Evolutionary conservation across 441 rosid genomes (phyloP).

Genomic region (Gossypium lobatum): DNA sequence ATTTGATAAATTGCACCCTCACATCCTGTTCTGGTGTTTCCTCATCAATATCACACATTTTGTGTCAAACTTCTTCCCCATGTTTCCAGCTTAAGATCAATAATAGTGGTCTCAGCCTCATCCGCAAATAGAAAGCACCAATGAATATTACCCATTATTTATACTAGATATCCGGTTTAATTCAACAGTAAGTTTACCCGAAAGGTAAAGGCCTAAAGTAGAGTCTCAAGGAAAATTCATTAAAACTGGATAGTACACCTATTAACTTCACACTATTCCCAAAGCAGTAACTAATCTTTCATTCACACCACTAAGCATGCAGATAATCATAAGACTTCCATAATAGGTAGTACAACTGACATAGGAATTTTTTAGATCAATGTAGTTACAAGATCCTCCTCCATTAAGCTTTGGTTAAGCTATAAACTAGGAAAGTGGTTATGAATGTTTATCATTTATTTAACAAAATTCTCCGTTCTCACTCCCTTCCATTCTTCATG

Average conservation of each 20-base stretch:
- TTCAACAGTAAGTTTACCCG: neutral
- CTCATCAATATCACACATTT: neutral
- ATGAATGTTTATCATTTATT: neutral
- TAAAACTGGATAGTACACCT: neutral
- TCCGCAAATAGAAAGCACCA: neutral
- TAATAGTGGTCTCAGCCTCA: neutral
- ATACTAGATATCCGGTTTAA: neutral
- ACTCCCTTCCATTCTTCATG: neutral
- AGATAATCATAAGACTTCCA: neutral
- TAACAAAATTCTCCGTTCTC: neutral
- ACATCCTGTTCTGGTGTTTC: neutral
- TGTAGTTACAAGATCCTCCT: neutral
- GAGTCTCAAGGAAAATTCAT: neutral
- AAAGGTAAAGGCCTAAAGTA: neutral
- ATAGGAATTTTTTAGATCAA: neutral
- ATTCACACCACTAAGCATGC: neutral
- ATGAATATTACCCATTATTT: neutral
- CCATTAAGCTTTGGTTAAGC: neutral
- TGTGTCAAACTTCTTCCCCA: neutral
- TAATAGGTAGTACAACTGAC: neutral
- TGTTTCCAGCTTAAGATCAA: neutral
- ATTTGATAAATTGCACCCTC: neutral
- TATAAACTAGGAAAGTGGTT: neutral
- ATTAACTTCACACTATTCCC: neutral
- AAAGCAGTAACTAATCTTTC: neutral